A percentile compares a stretch with the other conserved stretches of the same genome.
Evolutionary conservation across 306 rosid genomes (phyloP).

Genomic region (Cucurbita pepo): DNA sequence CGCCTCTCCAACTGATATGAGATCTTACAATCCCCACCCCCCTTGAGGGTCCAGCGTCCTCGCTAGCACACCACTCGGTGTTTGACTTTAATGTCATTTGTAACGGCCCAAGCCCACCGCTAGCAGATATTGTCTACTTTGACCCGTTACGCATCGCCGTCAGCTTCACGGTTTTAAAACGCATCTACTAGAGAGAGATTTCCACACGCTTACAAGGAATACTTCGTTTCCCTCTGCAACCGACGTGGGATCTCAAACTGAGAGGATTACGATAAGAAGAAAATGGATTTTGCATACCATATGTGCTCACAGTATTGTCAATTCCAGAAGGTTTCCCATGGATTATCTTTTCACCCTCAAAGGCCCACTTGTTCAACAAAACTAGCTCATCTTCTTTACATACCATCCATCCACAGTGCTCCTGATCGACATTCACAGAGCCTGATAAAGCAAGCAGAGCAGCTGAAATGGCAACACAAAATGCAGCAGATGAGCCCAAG

Average conservation of each 20-base stretch:
- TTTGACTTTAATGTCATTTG: too few species aligned
- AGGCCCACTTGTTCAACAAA: conserved; percentile 85
- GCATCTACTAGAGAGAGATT: too few species aligned
- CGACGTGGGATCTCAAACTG: background rate
- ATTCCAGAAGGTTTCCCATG: conserved; percentile 98
- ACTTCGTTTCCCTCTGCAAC: too few species aligned
- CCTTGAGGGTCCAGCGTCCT: too few species aligned
- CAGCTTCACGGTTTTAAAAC: too few species aligned
- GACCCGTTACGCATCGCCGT: too few species aligned
- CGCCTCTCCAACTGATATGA: too few species aligned
- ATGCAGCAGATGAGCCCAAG: conserved; percentile 83
- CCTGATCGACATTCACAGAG: conserved; percentile 37
- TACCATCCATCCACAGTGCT: conserved; percentile 45
- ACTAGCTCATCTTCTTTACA: conserved; percentile 50
- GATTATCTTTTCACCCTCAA: conserved; percentile 90
- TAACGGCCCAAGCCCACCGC: too few species aligned
- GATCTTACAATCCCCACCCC: too few species aligned
- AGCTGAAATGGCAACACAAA: conserved; percentile 66
- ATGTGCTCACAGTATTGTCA: conserved; percentile 86
- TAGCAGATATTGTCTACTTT: too few species aligned
- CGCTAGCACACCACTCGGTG: too few species aligned
- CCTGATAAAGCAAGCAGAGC: conserved; percentile 58
- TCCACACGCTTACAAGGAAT: too few species aligned
- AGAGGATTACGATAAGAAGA: background rate
- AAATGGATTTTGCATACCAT: conserved; percentile 35